These are phyloP conservation scores for Ceratobasidium sp. DNA, from an alignment of 1,284 basidiomycete species.

Conservation along the genomic window DNA sequence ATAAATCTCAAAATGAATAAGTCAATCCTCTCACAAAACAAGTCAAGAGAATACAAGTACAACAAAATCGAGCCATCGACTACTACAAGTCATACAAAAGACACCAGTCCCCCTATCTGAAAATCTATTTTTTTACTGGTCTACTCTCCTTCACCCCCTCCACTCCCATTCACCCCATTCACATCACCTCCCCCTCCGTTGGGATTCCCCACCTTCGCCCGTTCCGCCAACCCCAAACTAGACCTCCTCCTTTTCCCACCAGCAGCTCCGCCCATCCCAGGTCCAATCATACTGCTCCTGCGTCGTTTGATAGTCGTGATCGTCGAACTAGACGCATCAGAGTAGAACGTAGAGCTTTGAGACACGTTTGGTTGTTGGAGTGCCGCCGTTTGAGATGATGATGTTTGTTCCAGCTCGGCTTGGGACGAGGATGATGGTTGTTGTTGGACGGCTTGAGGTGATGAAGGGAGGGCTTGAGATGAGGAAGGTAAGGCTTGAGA, in stretches of 20 bases:
- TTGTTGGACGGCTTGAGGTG: not conserved
- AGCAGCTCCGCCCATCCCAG: not conserved
- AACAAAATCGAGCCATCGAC: too few species aligned
- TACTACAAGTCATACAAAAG: too few species aligned
- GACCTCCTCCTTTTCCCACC: constrained; percentile 21
- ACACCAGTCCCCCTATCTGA: too few species aligned
- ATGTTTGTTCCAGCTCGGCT: not conserved
- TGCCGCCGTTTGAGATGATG: not conserved
- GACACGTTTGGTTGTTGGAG: not conserved
- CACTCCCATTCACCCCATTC: not conserved
- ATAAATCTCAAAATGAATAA: too few species aligned
- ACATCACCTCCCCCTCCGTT: not conserved
- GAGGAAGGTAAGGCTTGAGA: not conserved
- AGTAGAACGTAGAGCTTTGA: not conserved
- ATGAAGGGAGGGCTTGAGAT: not conserved
- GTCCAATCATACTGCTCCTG: constrained; percentile 12
- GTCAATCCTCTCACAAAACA: too few species aligned
- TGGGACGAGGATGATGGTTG: not conserved
- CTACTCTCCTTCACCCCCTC: not conserved
- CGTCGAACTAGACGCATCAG: not conserved
- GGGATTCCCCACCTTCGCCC: constrained; percentile 8
- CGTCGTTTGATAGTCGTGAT: constrained; percentile 17
- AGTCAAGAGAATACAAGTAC: too few species aligned
- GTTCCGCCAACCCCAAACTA: constrained; percentile 24
- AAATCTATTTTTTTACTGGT: too few species aligned